Evolutionary conservation across 2,329 filamentous ascomycete genomes (phyloP), one percentile per base, ranked within the genome.

Genomic region (Fusarium sororula): DNA sequence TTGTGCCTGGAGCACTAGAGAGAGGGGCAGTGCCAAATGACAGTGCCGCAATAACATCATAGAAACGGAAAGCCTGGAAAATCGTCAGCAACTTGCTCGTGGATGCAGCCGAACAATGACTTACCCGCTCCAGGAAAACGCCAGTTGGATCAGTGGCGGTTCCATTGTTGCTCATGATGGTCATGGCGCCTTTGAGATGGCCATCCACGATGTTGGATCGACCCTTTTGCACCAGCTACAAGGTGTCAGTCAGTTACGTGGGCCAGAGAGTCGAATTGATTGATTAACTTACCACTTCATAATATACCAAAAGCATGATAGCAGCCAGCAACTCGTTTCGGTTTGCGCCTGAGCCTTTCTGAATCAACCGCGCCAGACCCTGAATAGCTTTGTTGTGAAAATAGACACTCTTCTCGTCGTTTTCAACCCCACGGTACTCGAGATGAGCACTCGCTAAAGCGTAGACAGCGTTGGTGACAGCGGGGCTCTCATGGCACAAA

Each of bases 391-490:
- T 84, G 67, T 87, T 90, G 70, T 91, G 90, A 70, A 90, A 91
- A 68, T 86, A 86, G 3, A 90, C 80, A 41, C 89, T 90, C 74
- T 86, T 88, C 74, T 91, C 88, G 26, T 82, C 79, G 28, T 86
- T 87, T 32, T 86, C 81, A 11, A 89, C 82, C 5, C 88, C 88
- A 32, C 88, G 83, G 55, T 89, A 94, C 73, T 96, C 93, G 66
- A 97, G 85, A 80, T 98, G 96, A 66, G 95, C 96, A 64, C 93
- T 93, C 1, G 94, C 90, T 13, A 98, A 85, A 1, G 95, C 94
- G 66, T 94, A 95, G 68, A 98, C 92, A 15, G 95, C 94, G 78
- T 96, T 94, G 81, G 93, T 93, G 8, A 98, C 87, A 3, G 89
- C 87, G 1, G 84, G 83, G 76, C 88, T 90, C 48, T 79, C 83